These are phyloP conservation scores for Murraya paniculata DNA, from an alignment of 345 rosid species.

Conservation along the genomic window DNA sequence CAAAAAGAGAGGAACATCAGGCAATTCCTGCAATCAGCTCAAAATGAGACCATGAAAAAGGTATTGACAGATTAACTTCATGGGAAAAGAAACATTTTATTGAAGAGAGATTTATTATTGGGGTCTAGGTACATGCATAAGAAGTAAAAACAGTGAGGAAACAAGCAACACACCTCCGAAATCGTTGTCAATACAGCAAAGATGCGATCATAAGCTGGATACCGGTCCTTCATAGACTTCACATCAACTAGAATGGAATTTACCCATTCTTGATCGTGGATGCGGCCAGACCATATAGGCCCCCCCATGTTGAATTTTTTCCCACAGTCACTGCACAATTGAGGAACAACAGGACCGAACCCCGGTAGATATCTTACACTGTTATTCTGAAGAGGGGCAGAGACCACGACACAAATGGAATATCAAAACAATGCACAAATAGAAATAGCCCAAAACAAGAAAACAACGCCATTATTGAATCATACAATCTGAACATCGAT, in stretches of 20 bases:
- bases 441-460: neutral
- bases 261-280: conserved; percentile 95
- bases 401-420: neutral
- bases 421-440: neutral
- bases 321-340: conserved; percentile 88
- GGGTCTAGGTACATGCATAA: neutral
- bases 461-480: neutral
- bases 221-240: conserved; percentile 68
- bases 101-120: neutral
- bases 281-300: conserved; percentile 96
- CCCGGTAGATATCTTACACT: conserved; percentile 91
- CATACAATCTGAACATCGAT: neutral
- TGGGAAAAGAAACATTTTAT: neutral
- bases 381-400: conserved; percentile 50
- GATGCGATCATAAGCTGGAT: conserved; percentile 89
- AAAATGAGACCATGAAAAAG: conserved; percentile 2
- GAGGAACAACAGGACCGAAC: conserved; percentile 89
- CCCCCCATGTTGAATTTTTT: conserved; percentile 98
- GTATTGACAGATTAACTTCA: neutral
- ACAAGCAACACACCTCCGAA: conserved; percentile 58
- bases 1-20: conserved; percentile 87
- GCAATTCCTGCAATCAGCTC: conserved; percentile 66
- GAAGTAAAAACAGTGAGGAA: neutral
- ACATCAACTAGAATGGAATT: conserved; percentile 58
- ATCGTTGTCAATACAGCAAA: conserved; percentile 85